Evolutionary conservation across 352 stramenopile species (phyloP), one percentile per base, ranked within the genome.

Genomic region (Globisporangium irregulare): DNA sequence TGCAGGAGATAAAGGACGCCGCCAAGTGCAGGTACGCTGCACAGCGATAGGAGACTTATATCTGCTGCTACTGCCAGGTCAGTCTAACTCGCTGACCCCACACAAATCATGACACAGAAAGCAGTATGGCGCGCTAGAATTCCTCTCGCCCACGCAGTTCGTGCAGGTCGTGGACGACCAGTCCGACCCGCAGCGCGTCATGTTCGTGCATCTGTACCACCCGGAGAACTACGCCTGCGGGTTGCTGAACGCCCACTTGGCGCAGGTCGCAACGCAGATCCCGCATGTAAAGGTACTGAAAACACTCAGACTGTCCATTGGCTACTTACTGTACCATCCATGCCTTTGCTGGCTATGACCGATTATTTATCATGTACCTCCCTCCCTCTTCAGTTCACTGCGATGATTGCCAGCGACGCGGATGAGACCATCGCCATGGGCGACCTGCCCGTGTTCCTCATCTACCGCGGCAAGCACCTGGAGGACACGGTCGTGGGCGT

Each of bases 181-280:
- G 43, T 51, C 66, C 4, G 56, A 67, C 25, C 53, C 71, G 48
- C 64, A 74, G 48, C 55, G 67, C 41, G 65, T 69, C 15, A 71
- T 78, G 62, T 55, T 91, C 24, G 75, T 94, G 34, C 86, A 94
- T 57, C 73, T 94, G 5, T 92, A 85, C 53, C 75, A 91, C 46
- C 67, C 78, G 0, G 84, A 91, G 27, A 95, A 82, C 73, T 90
- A 93, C 60, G 70, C 82, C n/a, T 95, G 87, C 36, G 57, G 67
- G 1, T 69, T 93, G 29, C 67, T 95, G 20, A 95, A 95, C 62
- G 64, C 77, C 27, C 83, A 91, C 56, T 73, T 95, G 2, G 73
- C 81, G 64, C 18, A 73, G 38, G 68, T 94, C n/a, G 84, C 82
- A 55, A 61, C 57, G 22, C 75, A 85, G n/a, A 71, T 90, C 48